A percentile compares a stretch with the other conserved stretches of the same genome.
These are phyloP conservation scores for Naegleria lovaniensis DNA, from an alignment of 208 protist species.

Conservation along the genomic window DNA sequence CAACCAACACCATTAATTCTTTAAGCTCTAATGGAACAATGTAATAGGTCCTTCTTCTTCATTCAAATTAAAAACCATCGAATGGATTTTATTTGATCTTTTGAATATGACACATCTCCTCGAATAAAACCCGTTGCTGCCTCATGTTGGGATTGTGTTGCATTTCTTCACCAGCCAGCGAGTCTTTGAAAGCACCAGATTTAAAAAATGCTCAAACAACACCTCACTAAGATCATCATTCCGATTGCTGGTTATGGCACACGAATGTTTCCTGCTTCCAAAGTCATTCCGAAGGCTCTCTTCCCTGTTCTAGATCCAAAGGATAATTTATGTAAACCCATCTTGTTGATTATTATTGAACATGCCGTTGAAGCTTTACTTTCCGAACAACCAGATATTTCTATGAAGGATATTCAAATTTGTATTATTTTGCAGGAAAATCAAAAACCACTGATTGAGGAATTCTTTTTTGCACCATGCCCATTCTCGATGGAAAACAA, in stretches of 20 bases:
- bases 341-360: conserved; percentile 16
- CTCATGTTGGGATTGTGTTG: too few species aligned
- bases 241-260: conserved; percentile 23
- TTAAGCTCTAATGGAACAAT: too few species aligned
- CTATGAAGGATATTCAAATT: neutral
- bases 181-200: too few species aligned
- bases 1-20: too few species aligned
- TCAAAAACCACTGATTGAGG: neutral
- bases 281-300: conserved; percentile 28
- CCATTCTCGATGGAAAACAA: too few species aligned
- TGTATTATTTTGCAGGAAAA: conserved; percentile 1
- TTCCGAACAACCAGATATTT: neutral
- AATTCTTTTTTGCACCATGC: neutral
- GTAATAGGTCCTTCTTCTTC: too few species aligned
- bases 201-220: too few species aligned
- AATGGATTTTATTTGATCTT: too few species aligned
- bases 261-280: conserved; percentile 30
- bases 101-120: too few species aligned
- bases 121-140: too few species aligned
- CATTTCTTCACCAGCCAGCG: too few species aligned
- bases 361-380: neutral
- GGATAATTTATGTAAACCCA: conserved; percentile 13
- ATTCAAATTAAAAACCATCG: too few species aligned
- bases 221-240: neutral
- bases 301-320: conserved; percentile 17